phyloP scores from a whole-genome alignment of 768 basidiomycete species.

The Fomitopsis pulvina region DNA sequence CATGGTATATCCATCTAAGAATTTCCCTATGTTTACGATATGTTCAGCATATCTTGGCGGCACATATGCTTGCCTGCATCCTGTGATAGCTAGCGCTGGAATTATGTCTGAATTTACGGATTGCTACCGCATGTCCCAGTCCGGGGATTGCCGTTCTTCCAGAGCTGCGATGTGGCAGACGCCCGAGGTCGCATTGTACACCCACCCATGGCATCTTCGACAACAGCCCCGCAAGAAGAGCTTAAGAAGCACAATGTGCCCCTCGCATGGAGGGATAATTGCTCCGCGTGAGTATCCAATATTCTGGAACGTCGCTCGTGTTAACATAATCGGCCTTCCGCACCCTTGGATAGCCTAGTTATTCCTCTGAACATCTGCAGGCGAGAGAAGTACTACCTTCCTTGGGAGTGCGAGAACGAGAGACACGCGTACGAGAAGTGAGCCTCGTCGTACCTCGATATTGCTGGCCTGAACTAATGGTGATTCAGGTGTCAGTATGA shows the following conservation, averaged over 20 bases:
- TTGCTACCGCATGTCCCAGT: not conserved
- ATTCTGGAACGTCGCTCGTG: not conserved
- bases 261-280: conserved; percentile 81
- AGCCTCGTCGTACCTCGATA: conserved; percentile 20
- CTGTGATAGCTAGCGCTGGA: no score
- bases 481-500: conserved; percentile 84
- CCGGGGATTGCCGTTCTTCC: not conserved
- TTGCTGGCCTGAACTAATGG: not conserved
- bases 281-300: conserved; percentile 68
- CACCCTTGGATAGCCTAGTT: conserved; percentile 49
- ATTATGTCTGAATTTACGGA: no score
- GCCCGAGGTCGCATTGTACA: not conserved
- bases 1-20: no score
- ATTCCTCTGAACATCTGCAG: conserved; percentile 87
- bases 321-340: not conserved
- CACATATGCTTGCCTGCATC: no score
- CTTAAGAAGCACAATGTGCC: conserved; percentile 73
- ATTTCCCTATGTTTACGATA: no score
- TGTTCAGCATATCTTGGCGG: no score
- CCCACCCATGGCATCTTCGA: conserved; percentile 56
- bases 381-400: conserved; percentile 66
- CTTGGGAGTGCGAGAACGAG: conserved; percentile 95
- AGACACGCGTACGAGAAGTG: conserved; percentile 82
- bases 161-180: not conserved
- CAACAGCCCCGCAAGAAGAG: conserved; percentile 78